A percentile compares a stretch with the other conserved stretches of the same genome.
These are phyloP conservation scores for Stephanodiscus triporus DNA, from an alignment of 108 stramenopile genomes.

Conservation along the genomic window DNA sequence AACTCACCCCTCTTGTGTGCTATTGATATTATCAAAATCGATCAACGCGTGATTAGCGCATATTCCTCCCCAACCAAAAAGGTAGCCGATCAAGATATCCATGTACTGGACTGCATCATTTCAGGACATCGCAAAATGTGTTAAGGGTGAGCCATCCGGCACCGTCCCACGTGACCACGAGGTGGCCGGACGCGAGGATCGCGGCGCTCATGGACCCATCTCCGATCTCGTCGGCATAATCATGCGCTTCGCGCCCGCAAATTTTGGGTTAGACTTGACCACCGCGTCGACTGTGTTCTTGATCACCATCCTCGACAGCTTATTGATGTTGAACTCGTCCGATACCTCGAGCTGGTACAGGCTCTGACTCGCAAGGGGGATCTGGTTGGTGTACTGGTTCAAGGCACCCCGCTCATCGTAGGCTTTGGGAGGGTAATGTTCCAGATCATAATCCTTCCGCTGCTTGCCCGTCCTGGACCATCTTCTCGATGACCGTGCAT, in stretches of 20 bases:
- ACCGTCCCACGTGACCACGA: slow-evolving; percentile 46
- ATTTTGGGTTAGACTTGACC: slow-evolving; percentile 15
- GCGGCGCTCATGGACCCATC: slow-evolving; percentile 40
- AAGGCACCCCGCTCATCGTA: slow-evolving; percentile 50
- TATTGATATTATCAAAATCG: slow-evolving; percentile 51
- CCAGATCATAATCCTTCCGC: slow-evolving; percentile 44
- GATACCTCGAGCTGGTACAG: slow-evolving; percentile 42
- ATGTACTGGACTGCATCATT: background rate
- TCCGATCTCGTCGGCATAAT: slow-evolving; percentile 33
- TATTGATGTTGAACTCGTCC: slow-evolving; percentile 27
- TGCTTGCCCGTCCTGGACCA: slow-evolving; percentile 43
- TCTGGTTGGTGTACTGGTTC: slow-evolving; percentile 42
- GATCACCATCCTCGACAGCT: slow-evolving; percentile 17
- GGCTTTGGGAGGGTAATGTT: slow-evolving; percentile 50
- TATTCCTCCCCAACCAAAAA: slow-evolving; percentile 24
- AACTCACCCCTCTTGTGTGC: slow-evolving; percentile 40
- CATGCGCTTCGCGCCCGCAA: slow-evolving; percentile 16
- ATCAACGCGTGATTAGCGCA: slow-evolving; percentile 16
- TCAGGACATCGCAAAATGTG: slow-evolving; percentile 2
- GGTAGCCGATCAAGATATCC: background rate
- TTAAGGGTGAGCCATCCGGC: slow-evolving; percentile 36
- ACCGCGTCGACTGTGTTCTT: slow-evolving; percentile 36
- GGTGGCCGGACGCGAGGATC: slow-evolving; percentile 24
- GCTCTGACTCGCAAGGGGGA: slow-evolving; percentile 41
- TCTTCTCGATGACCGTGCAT: slow-evolving; percentile 42